phyloP scores from a whole-genome alignment of 805 yeast genomes.

The Wickerhamiella alocasiicola region DNA sequence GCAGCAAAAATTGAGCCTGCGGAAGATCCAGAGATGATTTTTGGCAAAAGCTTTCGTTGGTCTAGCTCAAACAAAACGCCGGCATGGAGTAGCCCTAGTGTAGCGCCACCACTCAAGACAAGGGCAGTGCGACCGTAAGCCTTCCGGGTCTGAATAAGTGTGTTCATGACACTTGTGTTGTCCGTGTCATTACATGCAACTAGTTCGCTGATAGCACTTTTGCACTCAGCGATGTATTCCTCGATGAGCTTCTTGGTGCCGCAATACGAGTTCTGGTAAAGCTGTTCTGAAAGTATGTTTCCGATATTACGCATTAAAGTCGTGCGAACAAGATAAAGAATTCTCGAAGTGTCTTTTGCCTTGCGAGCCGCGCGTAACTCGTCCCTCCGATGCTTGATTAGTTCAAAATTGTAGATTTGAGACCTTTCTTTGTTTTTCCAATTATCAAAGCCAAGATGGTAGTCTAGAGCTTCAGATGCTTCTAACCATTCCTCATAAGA shows the following conservation, averaged over 20 bases:
- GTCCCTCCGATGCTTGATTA: conserved; percentile 39
- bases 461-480: conserved; percentile 52
- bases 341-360: conserved; percentile 42
- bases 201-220: conserved; percentile 32
- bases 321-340: conserved; percentile 68
- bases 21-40: conserved; percentile 84
- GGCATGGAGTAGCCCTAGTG: conserved; percentile 83
- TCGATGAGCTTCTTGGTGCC: conserved; percentile 82
- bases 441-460: conserved; percentile 43
- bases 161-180: conserved; percentile 58
- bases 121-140: conserved; percentile 91
- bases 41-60: conserved; percentile 65
- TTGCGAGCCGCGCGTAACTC: conserved; percentile 51
- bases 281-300: conserved; percentile 66
- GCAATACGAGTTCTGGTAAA: conserved; percentile 65
- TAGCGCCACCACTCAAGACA: conserved; percentile 92
- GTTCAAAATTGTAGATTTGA: conserved; percentile 58
- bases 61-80: conserved; percentile 77
- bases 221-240: conserved; percentile 71
- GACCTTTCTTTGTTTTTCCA: conserved; percentile 61
- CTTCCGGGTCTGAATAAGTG: conserved; percentile 75
- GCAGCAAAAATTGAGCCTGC: conserved; percentile 95
- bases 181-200: conserved; percentile 29
- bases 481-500: conserved; percentile 51
- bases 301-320: conserved; percentile 78